These are phyloP conservation scores for Microcyclospora tardicrescens DNA, from an alignment of 2,329 filamentous ascomycete species.

Conservation along the genomic window DNA sequence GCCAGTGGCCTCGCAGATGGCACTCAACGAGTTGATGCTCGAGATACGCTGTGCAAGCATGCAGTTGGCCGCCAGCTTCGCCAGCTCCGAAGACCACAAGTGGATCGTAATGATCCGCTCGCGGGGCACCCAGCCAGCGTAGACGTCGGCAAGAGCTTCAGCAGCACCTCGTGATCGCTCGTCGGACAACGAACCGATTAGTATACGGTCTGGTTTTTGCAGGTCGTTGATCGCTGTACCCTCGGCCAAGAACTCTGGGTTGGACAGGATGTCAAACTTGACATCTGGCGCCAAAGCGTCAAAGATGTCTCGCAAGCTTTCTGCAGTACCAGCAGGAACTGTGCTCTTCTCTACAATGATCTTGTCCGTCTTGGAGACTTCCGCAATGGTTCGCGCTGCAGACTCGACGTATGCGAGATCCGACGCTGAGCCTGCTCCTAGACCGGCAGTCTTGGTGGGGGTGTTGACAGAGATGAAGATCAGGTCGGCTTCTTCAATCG, in stretches of 20 bases:
- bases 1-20: constrained; percentile 63
- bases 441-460: constrained; percentile 58
- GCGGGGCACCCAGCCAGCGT: constrained; percentile 56
- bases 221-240: constrained; percentile 63
- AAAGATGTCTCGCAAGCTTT: constrained; percentile 56
- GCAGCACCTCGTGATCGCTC: constrained; percentile 49
- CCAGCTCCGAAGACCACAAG: constrained; percentile 63
- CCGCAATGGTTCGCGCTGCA: constrained; percentile 54
- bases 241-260: constrained; percentile 70
- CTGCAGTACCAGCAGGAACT: constrained; percentile 61
- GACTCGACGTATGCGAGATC: constrained; percentile 62
- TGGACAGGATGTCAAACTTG: constrained; percentile 64
- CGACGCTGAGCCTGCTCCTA: constrained; percentile 57
- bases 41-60: constrained; percentile 70
- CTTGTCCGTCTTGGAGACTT: constrained; percentile 50
- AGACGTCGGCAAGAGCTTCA: constrained; percentile 50
- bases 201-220: constrained; percentile 56
- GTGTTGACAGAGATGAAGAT: constrained; percentile 70
- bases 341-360: constrained; percentile 76
- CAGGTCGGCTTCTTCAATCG: constrained; percentile 55
- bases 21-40: constrained; percentile 70
- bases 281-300: constrained; percentile 42
- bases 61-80: constrained; percentile 68
- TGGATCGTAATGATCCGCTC: constrained; percentile 59
- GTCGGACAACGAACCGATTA: constrained; percentile 58